Percentiles rank a stretch among this genome's conserved stretches.
Evolutionary conservation across 2,329 filamentous ascomycete genomes (phyloP).

Genomic region (Verticillium tricorpus): DNA sequence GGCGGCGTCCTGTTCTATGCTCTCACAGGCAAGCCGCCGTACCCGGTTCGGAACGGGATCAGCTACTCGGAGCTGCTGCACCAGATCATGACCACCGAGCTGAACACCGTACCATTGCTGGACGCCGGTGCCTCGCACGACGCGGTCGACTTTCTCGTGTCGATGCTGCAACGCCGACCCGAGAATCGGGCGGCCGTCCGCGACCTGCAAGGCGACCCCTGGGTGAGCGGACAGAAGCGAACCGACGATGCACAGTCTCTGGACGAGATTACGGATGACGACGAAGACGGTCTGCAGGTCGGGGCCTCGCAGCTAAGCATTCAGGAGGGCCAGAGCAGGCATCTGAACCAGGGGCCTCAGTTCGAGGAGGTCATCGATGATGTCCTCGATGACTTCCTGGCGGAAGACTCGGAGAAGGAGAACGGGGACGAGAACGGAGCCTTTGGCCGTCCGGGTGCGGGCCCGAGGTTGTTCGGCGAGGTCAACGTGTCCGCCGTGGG

Average conservation of each 20-base stretch:
- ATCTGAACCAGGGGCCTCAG: constrained; percentile 18
- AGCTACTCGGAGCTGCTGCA: constrained; percentile 76
- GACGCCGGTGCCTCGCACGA: constrained; percentile 53
- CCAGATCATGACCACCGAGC: constrained; percentile 75
- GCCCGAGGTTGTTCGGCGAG: constrained; percentile 49
- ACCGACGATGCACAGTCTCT: constrained; percentile 41
- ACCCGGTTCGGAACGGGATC: constrained; percentile 70
- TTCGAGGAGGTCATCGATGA: constrained; percentile 25
- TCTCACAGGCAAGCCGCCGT: constrained; percentile 76
- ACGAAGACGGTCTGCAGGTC: constrained; percentile 49
- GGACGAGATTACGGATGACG: constrained; percentile 60
- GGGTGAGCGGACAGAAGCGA: constrained; percentile 50
- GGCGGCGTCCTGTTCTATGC: constrained; percentile 88
- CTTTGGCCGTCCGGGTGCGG: constrained; percentile 46
- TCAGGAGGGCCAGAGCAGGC: constrained; percentile 34
- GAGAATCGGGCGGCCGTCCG: constrained; percentile 68
- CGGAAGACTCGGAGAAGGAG: constrained; percentile 75
- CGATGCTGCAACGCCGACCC: constrained; percentile 81
- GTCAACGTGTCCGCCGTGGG: constrained; percentile 49
- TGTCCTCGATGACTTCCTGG: constrained; percentile 36
- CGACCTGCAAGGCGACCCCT: constrained; percentile 67
- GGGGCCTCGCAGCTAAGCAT: constrained; percentile 62
- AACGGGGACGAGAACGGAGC: constrained; percentile 75
- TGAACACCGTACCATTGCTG: constrained; percentile 63
- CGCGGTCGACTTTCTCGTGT: constrained; percentile 68